phyloP scores from a whole-genome alignment of 345 rosid species.

The Eutrema heterophyllum region DNA sequence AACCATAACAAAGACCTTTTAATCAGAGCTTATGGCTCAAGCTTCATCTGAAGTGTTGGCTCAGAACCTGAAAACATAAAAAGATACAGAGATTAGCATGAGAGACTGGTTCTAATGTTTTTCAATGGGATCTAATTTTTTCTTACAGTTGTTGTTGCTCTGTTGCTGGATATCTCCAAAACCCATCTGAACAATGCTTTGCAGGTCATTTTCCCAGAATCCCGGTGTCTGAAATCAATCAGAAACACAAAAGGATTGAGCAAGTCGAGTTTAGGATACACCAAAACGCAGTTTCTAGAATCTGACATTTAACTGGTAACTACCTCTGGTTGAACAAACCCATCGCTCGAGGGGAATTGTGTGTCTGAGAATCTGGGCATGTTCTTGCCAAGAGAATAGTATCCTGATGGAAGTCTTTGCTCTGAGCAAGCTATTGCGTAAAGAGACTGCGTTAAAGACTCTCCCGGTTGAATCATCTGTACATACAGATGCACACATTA shows the following conservation, averaged over 20 bases:
- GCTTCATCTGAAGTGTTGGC: slow-evolving; percentile 37
- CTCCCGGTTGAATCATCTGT: slow-evolving; percentile 52
- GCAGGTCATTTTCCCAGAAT: slow-evolving; percentile 73
- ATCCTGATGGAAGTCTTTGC: slow-evolving; percentile 41
- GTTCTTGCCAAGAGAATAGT: slow-evolving; percentile 47
- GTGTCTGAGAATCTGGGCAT: slow-evolving; percentile 33
- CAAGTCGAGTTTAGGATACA: neutral
- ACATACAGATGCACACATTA: neutral
- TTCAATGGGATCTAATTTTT: neutral
- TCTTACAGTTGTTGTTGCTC: slow-evolving; percentile 45
- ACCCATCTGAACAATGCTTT: slow-evolving; percentile 82
- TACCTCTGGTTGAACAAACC: slow-evolving; percentile 52
- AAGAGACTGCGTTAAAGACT: slow-evolving; percentile 38
- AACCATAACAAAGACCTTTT: neutral
- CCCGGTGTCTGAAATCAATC: slow-evolving; percentile 38
- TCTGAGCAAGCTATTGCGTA: slow-evolving; percentile 47
- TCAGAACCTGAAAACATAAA: slow-evolving; percentile 32
- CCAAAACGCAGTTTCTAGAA: neutral
- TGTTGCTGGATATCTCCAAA: slow-evolving; percentile 53
- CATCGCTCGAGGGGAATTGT: slow-evolving; percentile 37
- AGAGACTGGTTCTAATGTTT: neutral
- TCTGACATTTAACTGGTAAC: neutral
- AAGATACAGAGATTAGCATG: neutral
- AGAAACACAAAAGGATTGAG: slow-evolving; percentile 2
- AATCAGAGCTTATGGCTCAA: slow-evolving; percentile 26